A percentile compares a stretch with the other conserved stretches of the same genome.
Conservation (phyloP, 257 asterid species). For the Nicotiana sylvestris region DNA sequence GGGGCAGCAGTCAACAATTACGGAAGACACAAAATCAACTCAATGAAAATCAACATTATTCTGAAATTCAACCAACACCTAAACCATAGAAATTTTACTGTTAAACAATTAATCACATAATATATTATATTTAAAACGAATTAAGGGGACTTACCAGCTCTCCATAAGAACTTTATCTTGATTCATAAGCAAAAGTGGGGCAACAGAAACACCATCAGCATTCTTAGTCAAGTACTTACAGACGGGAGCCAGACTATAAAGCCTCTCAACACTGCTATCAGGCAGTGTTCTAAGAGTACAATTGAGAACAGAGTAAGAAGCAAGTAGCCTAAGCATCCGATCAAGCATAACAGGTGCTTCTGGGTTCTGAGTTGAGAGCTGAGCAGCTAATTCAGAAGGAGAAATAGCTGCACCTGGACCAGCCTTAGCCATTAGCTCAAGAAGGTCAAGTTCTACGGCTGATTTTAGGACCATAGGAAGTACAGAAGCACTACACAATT, state of each 20-base stretch:
- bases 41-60: neutral
- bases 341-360: conserved; percentile 54
- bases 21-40: neutral
- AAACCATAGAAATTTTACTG: too few relatives aligned
- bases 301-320: conserved; percentile 44
- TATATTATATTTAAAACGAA: neutral
- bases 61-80: neutral
- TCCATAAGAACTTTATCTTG: conserved; percentile 85
- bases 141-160: conserved; percentile 50
- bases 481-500: conserved; percentile 59
- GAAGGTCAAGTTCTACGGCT: conserved; percentile 68
- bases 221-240: conserved; percentile 63
- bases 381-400: conserved; percentile 51
- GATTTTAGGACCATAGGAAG: conserved; percentile 70
- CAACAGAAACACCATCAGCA: conserved; percentile 64
- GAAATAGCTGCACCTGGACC: conserved; percentile 55
- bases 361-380: conserved; percentile 45
- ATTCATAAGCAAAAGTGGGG: conserved; percentile 68
- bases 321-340: conserved; percentile 69
- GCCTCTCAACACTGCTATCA: conserved; percentile 48
- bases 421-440: conserved; percentile 61
- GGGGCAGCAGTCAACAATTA: neutral
- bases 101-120: neutral
- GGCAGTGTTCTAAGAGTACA: conserved; percentile 36
- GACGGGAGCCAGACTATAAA: conserved; percentile 56